A percentile compares a stretch with the other conserved stretches of the same genome.
Evolutionary conservation across 2,329 filamentous ascomycete species (phyloP).

Genomic region (Daldinia sp.): DNA sequence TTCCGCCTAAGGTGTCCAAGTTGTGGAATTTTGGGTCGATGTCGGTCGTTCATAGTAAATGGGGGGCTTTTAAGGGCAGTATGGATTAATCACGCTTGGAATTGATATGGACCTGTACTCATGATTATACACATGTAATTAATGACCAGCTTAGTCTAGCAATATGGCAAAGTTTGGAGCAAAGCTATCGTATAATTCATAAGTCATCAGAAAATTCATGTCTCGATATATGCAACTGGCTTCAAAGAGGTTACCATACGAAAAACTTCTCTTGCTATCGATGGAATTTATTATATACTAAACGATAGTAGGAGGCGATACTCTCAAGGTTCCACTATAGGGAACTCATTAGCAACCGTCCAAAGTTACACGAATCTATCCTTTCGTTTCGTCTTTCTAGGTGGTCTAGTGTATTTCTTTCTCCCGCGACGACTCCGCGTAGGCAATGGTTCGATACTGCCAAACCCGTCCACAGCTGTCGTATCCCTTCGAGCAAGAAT

Average conservation of each 20-base stretch:
- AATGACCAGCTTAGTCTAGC: too few species aligned
- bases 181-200: too few species aligned
- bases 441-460: background rate
- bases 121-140: background rate
- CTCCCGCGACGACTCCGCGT: background rate
- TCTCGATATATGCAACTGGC: too few species aligned
- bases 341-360: background rate
- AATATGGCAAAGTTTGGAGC: too few species aligned
- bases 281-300: background rate
- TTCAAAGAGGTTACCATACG: too few species aligned
- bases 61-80: background rate
- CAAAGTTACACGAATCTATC: background rate
- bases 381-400: background rate
- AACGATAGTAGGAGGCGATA: background rate
- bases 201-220: too few species aligned
- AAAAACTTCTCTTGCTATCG: background rate
- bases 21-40: background rate
- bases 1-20: background rate
- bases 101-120: background rate
- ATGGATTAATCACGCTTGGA: background rate
- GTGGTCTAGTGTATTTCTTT: background rate
- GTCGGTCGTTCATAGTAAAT: background rate
- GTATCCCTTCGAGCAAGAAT: background rate
- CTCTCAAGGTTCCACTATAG: background rate
- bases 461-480: background rate